phyloP scores from a whole-genome alignment of 106 monocot species.

The Dendrobium huoshanense region DNA sequence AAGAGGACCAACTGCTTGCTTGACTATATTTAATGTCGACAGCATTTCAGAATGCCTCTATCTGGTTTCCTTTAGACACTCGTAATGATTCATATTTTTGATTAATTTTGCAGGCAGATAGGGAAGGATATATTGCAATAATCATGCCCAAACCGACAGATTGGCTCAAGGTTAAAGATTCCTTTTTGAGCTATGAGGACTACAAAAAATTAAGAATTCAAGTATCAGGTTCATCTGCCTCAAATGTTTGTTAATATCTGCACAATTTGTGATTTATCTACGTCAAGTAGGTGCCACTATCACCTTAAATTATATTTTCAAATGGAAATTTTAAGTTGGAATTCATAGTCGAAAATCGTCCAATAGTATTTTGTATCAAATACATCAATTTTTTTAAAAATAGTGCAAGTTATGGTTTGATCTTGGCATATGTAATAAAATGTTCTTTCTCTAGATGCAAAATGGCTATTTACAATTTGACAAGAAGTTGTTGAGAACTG shows the following conservation, averaged over 20 bases:
- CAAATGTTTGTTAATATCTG: neutral
- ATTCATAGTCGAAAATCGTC: neutral
- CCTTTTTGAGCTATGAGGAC: constrained; percentile 63
- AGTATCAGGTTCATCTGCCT: constrained; percentile 12
- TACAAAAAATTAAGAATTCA: constrained; percentile 61
- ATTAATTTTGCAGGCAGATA: constrained; percentile 47
- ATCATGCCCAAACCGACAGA: constrained; percentile 89
- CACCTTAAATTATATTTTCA: neutral
- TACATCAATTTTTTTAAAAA: neutral
- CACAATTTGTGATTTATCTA: neutral
- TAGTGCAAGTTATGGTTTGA: neutral
- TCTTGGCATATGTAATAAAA: neutral
- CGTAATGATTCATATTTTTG: neutral
- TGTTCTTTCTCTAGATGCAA: neutral
- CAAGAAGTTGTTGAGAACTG: neutral
- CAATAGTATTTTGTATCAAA: neutral
- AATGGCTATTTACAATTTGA: neutral
- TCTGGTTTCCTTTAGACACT: neutral
- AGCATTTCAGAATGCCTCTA: too few species aligned
- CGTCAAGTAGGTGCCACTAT: neutral
- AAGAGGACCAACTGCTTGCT: too few species aligned
- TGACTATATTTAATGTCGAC: neutral
- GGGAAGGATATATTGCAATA: constrained; percentile 95
- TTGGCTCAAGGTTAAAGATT: constrained; percentile 72
- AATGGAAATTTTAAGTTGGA: neutral